Base-by-base conservation (phyloP, 352 stramenopile species). In the Phytopythium boreale region DNA sequence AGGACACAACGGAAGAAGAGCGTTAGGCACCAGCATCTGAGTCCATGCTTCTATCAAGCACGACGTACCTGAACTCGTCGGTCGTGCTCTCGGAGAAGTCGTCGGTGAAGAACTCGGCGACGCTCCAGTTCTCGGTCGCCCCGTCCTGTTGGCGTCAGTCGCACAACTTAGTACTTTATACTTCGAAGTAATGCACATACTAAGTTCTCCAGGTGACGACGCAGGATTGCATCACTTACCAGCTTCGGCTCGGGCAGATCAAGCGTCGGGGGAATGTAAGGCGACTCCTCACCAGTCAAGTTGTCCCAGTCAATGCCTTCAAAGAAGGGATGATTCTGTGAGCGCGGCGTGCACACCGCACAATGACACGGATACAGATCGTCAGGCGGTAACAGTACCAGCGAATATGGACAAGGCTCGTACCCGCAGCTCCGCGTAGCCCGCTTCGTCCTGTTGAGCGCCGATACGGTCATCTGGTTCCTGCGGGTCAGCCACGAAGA, bases 61-160 rank as follows among this genome's bases (percentile, higher is more conserved):
- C 20, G 36, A 24, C 51, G 5, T 62, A 83, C 80, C 70, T 83
- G 60, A 90, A 76, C 27, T 90, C 75, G 31, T 89, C 79, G 10
- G 80, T 80, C 4, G 85, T 88, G 64, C 78, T 88, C 64, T 92
- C 82, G 26, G 83, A 93, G 56, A 92, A 91, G 63, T 92, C 79
- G 47, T 92, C 77, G 5, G 83, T 82, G 66, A 93, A 92, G 52
- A 91, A 93, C 59, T 93, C 85, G 8, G 83, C 81, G 7, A 93
- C 85, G 14, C 79, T 84, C 85, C 85, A 93, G 57, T 93, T 82
- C 27, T 93, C 85, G 3, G 80, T 74, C 1, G 81, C 81, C 15
- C 85, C 85, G 67, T 93, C 85, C 80, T 90, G 27, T 62, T 37
- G 61, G 27, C 7, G 50, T 56, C 19, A 12, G 29, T 31, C 20